Percentiles rank a stretch among this genome's conserved stretches.
Evolutionary conservation across 2,329 filamentous ascomycete genomes (phyloP).

Genomic region (Hymenoscyphus repandus): DNA sequence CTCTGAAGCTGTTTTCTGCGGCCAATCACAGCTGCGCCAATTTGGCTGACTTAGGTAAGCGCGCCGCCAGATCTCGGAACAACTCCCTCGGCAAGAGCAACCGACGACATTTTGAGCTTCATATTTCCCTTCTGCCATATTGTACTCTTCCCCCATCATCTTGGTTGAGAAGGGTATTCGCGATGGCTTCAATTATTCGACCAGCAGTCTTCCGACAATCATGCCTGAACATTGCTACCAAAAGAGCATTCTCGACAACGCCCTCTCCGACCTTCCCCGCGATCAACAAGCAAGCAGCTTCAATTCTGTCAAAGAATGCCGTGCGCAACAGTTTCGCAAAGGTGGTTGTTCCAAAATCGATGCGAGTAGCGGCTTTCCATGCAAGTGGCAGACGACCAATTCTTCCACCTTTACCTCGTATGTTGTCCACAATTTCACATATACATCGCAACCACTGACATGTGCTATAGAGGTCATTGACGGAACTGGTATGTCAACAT

Average conservation of each 20-base stretch:
- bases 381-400: slow-evolving; percentile 70
- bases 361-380: slow-evolving; percentile 75
- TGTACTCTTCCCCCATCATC: slow-evolving; percentile 10
- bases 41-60: slow-evolving; percentile 10
- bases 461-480: slow-evolving; percentile 59
- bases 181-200: slow-evolving; percentile 49
- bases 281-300: slow-evolving; percentile 27
- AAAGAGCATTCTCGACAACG: slow-evolving; percentile 40
- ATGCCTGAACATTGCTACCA: slow-evolving; percentile 35
- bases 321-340: slow-evolving; percentile 34
- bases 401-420: slow-evolving; percentile 81
- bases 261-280: slow-evolving; percentile 30
- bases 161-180: slow-evolving; percentile 14
- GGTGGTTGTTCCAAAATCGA: slow-evolving; percentile 35
- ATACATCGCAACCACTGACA: slow-evolving; percentile 38
- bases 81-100: slow-evolving; percentile 7
- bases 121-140: neutral
- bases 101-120: slow-evolving; percentile 7
- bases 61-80: slow-evolving; percentile 9
- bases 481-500: slow-evolving; percentile 59
- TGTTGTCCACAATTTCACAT: slow-evolving; percentile 34
- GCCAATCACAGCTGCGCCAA: slow-evolving; percentile 21
- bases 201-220: slow-evolving; percentile 44
- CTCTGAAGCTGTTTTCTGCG: slow-evolving; percentile 19
- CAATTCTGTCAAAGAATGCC: slow-evolving; percentile 22